These are phyloP conservation scores for Aspergillus leporis DNA, from an alignment of 495 filamentous ascomycete species.

Conservation along the genomic window DNA sequence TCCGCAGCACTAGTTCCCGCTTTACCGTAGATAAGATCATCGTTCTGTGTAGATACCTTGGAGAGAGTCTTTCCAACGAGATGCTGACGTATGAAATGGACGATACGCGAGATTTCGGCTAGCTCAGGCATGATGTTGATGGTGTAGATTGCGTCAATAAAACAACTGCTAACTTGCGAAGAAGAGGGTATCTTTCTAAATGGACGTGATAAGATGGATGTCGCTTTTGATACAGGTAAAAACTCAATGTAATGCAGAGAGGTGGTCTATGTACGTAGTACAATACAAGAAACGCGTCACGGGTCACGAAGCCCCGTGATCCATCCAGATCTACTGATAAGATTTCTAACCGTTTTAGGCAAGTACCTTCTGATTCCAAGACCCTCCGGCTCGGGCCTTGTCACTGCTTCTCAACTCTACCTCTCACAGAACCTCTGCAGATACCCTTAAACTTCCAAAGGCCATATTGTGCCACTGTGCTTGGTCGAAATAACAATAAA, in stretches of 20 bases:
- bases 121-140: conserved; percentile 70
- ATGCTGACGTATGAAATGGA: conserved; percentile 77
- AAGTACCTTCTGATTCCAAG: background rate
- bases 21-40: conserved; percentile 84
- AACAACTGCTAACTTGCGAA: background rate
- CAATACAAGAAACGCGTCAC: conserved; percentile 17
- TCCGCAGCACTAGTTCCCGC: conserved; percentile 72
- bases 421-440: background rate
- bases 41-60: conserved; percentile 69
- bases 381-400: too few species aligned
- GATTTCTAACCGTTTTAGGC: background rate
- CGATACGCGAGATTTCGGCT: conserved; percentile 82
- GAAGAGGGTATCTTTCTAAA: background rate
- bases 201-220: background rate
- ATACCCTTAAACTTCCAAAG: too few species aligned
- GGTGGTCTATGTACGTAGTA: background rate
- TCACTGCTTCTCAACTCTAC: background rate
- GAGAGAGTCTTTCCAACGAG: conserved; percentile 79
- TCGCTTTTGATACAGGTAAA: background rate
- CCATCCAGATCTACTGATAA: background rate
- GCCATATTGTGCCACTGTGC: background rate
- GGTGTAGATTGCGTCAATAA: background rate
- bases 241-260: background rate
- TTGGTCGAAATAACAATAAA: background rate
- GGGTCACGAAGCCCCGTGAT: conserved; percentile 25